Percentiles rank a stretch among this genome's conserved stretches.
phyloP scores from a whole-genome alignment of 495 filamentous ascomycete genomes.

The Bryoglossum gracile region DNA sequence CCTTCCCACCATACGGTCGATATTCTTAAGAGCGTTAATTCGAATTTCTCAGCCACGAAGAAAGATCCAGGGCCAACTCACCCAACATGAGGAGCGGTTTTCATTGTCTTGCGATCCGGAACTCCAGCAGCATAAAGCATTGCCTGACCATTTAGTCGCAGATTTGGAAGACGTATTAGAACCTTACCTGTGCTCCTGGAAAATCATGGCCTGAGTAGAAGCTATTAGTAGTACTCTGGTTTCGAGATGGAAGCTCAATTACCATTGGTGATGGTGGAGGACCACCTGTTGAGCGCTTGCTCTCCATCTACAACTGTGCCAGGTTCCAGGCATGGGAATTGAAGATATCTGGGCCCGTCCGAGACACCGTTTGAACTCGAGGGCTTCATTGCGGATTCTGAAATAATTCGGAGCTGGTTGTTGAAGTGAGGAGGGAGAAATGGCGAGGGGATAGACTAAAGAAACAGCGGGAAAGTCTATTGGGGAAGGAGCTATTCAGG shows the following conservation, averaged over 20 bases:
- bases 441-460: not conserved
- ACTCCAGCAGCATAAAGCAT: constrained; percentile 96
- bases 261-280: constrained; percentile 57
- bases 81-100: constrained; percentile 84
- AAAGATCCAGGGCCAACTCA: no score
- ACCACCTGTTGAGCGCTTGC: constrained; percentile 61
- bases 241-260: not conserved
- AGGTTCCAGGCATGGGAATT: constrained; percentile 52
- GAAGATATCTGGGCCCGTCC: constrained; percentile 52
- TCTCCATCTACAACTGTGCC: constrained; percentile 53
- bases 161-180: constrained; percentile 11
- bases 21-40: constrained; percentile 24
- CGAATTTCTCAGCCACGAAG: not conserved
- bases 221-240: not conserved
- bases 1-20: constrained; percentile 96
- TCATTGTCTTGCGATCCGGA: constrained; percentile 77
- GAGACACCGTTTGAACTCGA: constrained; percentile 26
- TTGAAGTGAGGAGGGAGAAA: no score
- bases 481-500: not conserved
- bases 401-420: not conserved
- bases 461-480: not conserved
- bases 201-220: constrained; percentile 65
- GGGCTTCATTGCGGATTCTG: constrained; percentile 5
- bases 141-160: constrained; percentile 44
- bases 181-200: constrained; percentile 77